Evolutionary conservation across 2,329 filamentous ascomycete species (phyloP).

Genomic region (Penicillium hordei): DNA sequence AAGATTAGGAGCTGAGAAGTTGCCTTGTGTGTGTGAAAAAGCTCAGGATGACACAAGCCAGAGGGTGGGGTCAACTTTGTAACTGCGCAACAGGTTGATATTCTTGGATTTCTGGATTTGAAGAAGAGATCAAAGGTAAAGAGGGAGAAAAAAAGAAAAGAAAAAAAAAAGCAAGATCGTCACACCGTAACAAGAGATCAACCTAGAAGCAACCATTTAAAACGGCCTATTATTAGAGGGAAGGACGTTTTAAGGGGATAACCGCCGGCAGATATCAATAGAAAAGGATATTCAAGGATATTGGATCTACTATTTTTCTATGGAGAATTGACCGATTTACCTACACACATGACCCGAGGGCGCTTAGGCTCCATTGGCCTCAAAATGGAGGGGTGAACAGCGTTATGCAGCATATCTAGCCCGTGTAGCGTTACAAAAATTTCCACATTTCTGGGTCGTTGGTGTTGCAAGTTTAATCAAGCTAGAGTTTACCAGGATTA

Average conservation of each 20-base stretch:
- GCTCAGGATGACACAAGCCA: slow-evolving; percentile 14
- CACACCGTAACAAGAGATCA: neutral
- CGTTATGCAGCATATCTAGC: slow-evolving; percentile 4
- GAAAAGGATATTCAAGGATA: slow-evolving; percentile 1
- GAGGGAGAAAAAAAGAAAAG: slow-evolving; percentile 2
- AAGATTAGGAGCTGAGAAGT: slow-evolving; percentile 15
- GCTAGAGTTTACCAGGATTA: neutral
- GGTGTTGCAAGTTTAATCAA: neutral
- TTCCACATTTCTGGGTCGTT: neutral
- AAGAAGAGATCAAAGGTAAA: slow-evolving; percentile 7
- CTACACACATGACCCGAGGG: slow-evolving; percentile 25
- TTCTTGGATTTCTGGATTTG: neutral
- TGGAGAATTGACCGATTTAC: slow-evolving; percentile 14
- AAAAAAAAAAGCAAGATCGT: slow-evolving; percentile 1
- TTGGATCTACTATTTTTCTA: neutral
- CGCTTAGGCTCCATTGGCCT: slow-evolving; percentile 24
- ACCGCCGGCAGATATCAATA: neutral
- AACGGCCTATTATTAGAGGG: neutral
- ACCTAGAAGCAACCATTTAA: neutral
- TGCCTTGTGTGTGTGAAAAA: slow-evolving; percentile 13
- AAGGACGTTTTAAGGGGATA: slow-evolving; percentile 1
- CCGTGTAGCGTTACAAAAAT: neutral
- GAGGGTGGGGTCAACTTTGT: slow-evolving; percentile 19
- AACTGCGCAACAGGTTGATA: neutral
- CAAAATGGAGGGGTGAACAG: neutral